phyloP scores from a whole-genome alignment of 2,329 filamentous ascomycete species.

The Fusarium bulbicola region DNA sequence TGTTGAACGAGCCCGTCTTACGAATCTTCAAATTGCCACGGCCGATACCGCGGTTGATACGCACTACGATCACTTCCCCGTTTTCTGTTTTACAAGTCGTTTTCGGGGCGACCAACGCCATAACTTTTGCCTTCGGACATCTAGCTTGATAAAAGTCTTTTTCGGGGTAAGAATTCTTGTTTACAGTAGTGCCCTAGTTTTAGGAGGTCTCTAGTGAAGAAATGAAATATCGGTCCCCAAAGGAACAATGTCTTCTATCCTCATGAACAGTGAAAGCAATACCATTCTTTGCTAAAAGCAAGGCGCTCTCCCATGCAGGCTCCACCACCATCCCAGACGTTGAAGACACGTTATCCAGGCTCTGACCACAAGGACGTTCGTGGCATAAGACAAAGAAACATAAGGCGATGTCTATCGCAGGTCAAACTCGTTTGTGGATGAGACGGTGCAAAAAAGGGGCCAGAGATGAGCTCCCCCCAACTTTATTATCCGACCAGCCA shows the following conservation, averaged over 20 bases:
- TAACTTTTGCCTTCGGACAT: not conserved
- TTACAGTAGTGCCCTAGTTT: not conserved
- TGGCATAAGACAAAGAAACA: not conserved
- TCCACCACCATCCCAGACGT: accelerated
- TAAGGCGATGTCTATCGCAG: accelerated
- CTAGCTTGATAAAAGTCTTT: not conserved
- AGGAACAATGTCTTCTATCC: not conserved
- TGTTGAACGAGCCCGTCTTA: too few relatives aligned
- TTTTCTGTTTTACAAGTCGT: not conserved
- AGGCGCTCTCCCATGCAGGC: not conserved
- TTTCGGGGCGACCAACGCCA: not conserved
- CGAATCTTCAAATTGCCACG: too few relatives aligned
- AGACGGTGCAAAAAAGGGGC: not conserved
- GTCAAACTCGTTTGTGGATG: accelerated
- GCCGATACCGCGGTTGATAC: too few relatives aligned
- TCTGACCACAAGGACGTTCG: not conserved
- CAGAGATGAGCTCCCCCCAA: not conserved
- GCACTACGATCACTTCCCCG: too few relatives aligned
- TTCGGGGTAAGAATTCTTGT: not conserved
- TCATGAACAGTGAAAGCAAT: not conserved
- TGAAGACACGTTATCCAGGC: not conserved
- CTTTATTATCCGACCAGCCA: not conserved
- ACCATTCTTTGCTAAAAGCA: accelerated
- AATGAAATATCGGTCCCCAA: accelerated
- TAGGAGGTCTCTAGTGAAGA: too few relatives aligned